Evolutionary conservation across 257 asterid genomes (phyloP).

Genomic region (Coffea canephora): DNA sequence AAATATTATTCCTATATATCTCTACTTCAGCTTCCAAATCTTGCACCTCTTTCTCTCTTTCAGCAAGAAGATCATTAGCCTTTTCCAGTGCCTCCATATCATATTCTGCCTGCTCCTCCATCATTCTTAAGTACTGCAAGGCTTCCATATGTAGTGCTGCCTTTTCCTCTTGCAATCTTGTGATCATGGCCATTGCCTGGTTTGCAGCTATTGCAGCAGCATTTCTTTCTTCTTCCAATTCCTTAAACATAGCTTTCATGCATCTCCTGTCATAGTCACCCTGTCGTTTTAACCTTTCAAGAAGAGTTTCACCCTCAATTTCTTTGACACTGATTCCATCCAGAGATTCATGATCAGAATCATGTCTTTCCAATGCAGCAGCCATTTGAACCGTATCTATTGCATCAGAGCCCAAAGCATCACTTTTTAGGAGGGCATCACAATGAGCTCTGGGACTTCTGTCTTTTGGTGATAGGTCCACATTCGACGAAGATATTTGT

Average conservation of each 20-base stretch:
- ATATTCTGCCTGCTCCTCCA: conserved; percentile 95
- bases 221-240: conserved; percentile 82
- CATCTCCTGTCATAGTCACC: conserved; percentile 44
- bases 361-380: conserved; percentile 32
- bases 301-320: conserved; percentile 56
- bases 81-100: conserved; percentile 80
- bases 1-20: conserved; percentile 35
- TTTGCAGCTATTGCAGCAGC: conserved; percentile 83
- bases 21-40: conserved; percentile 77
- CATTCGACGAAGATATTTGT: conserved; percentile 15
- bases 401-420: conserved; percentile 27
- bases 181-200: conserved; percentile 92
- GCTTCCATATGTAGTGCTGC: conserved; percentile 96
- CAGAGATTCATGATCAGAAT: conserved; percentile 29
- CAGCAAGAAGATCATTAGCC: conserved; percentile 76
- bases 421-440: conserved; percentile 28
- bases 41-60: conserved; percentile 80
- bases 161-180: conserved; percentile 91
- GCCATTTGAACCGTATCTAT: conserved; percentile 30
- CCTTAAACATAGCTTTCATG: conserved; percentile 59
- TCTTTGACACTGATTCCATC: conserved; percentile 38
- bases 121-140: conserved; percentile 82
- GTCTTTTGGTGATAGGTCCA: conserved; percentile 17
- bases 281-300: conserved; percentile 54
- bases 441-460: conserved; percentile 11